Evolutionary conservation across 2,329 filamentous ascomycete species (phyloP), one percentile per base, ranked within the genome.

Genomic region (Verticillium nubilum): DNA sequence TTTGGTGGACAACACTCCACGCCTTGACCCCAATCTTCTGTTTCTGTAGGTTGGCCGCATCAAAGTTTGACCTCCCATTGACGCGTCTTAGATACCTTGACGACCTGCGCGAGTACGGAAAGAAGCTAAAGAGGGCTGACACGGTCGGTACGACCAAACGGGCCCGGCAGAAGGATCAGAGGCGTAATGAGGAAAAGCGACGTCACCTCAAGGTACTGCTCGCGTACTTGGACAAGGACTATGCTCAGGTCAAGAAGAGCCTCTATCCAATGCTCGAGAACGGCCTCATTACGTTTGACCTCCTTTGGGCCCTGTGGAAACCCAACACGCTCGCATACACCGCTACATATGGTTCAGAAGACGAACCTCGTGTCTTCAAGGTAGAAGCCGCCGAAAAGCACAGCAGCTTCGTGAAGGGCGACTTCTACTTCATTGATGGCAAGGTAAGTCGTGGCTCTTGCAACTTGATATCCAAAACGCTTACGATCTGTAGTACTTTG

Each of bases 291-390:
- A 96, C 91, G 0, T 97, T 93, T 66, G 91, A 97, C 60, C 81
- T 96, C 2, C 78, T 96, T 1, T 96, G 92, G 92, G 91, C 92
- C 0, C 76, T 97, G 3, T 96, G 90, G 82, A 96, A 95, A 68
- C 92, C 92, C 0, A 90, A 92, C 67, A 92, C 90, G 0, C 83
- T 96, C 23, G 88, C 86, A 1, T 94, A 89, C 70, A 86, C 88
- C 0, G 84, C 86, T 0, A 94, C 90, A 0, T 96, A 96, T 63
- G 89, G 89, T 3, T 86, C 85, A 35, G 76, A 80, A 15, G 90
- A 94, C 42, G 87, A 95, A 66, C 90, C 91, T 2, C 85, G 91
- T 17, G 89, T 89, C 10, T 94, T 96, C 81, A 92, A 90, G 70
- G 86, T 94, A 1, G 90, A 94, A 61, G 83, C 87, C 63, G 87